A percentile compares a stretch with the other conserved stretches of the same genome.
Conservation (phyloP, 176 grass and related monocot species). For the Juncus effusus region DNA sequence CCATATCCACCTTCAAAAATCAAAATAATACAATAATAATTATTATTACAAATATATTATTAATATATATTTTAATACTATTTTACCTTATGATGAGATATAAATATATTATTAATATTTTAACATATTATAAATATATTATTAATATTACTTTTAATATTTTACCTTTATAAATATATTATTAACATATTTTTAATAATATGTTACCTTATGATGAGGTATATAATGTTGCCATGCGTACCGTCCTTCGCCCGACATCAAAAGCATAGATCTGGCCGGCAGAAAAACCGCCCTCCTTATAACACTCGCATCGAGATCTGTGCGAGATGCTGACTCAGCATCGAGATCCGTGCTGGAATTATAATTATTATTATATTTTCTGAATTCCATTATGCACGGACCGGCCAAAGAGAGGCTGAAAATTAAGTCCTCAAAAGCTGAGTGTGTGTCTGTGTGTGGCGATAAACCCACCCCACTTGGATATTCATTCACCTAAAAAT, state of each 20-base stretch:
- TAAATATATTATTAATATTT: constrained; percentile 21
- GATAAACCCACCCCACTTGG: constrained; percentile 88
- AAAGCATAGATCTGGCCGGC: constrained; percentile 66
- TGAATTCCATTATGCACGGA: constrained; percentile 95
- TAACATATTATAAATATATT: neutral
- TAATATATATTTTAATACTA: constrained; percentile 13
- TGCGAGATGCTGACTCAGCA: constrained; percentile 11
- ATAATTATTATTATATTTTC: constrained; percentile 62
- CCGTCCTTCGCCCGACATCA: constrained; percentile 92
- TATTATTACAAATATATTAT: neutral
- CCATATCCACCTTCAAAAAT: constrained; percentile 56
- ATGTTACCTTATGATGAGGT: constrained; percentile 81
- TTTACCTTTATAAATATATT: neutral
- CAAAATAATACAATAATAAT: constrained; percentile 6
- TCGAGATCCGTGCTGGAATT: constrained; percentile 34
- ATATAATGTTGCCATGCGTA: constrained; percentile 99
- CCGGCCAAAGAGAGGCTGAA: constrained; percentile 91
- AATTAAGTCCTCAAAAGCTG: constrained; percentile 90
- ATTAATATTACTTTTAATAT: neutral
- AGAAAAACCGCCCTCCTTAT: constrained; percentile 76
- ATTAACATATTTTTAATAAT: neutral
- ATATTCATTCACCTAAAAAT: constrained; percentile 86
- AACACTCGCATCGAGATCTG: constrained; percentile 34
- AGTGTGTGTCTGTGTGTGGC: constrained; percentile 94
- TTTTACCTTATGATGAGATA: constrained; percentile 86